These are phyloP conservation scores for Chaetomium strumarium DNA, from an alignment of 2,329 filamentous ascomycete genomes.

Conservation along the genomic window DNA sequence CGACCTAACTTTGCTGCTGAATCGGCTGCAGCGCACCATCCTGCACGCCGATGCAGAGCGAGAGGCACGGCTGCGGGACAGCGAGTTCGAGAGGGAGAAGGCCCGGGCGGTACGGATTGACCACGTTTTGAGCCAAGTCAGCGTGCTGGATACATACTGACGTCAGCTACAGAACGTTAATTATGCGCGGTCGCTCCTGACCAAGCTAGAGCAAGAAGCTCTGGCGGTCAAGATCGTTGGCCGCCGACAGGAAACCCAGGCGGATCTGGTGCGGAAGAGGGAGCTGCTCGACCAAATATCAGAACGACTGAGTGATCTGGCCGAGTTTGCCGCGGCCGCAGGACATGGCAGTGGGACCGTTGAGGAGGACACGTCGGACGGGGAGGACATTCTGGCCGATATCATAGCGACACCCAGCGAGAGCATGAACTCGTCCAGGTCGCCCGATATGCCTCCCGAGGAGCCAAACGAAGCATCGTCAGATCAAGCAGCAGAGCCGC, in stretches of 20 bases:
- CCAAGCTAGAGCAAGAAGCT: slow-evolving; percentile 65
- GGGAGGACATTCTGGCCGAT: slow-evolving; percentile 51
- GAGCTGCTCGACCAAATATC: slow-evolving; percentile 60
- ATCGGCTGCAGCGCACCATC: slow-evolving; percentile 59
- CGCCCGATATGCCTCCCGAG: slow-evolving; percentile 21
- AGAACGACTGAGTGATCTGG: slow-evolving; percentile 61
- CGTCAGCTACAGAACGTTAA: slow-evolving; percentile 55
- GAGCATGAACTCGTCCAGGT: slow-evolving; percentile 39
- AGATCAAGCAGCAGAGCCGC: background rate
- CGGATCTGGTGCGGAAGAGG: slow-evolving; percentile 58
- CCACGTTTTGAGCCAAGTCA: background rate
- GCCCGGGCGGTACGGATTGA: slow-evolving; percentile 41
- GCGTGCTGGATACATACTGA: slow-evolving; percentile 3
- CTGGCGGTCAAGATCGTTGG: slow-evolving; percentile 51
- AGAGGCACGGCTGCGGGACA: slow-evolving; percentile 51
- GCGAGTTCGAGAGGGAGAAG: slow-evolving; percentile 60
- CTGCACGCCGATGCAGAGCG: slow-evolving; percentile 56
- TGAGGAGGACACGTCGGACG: slow-evolving; percentile 44
- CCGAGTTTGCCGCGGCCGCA: slow-evolving; percentile 43
- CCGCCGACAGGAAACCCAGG: slow-evolving; percentile 55
- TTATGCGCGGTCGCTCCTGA: slow-evolving; percentile 62
- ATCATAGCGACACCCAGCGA: slow-evolving; percentile 51
- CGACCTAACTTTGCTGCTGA: slow-evolving; percentile 59
- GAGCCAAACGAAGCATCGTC: slow-evolving; percentile 21
- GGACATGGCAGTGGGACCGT: slow-evolving; percentile 36